Evolutionary conservation across 257 asterid species (phyloP).

Genomic region (Solanum clarkiae): DNA sequence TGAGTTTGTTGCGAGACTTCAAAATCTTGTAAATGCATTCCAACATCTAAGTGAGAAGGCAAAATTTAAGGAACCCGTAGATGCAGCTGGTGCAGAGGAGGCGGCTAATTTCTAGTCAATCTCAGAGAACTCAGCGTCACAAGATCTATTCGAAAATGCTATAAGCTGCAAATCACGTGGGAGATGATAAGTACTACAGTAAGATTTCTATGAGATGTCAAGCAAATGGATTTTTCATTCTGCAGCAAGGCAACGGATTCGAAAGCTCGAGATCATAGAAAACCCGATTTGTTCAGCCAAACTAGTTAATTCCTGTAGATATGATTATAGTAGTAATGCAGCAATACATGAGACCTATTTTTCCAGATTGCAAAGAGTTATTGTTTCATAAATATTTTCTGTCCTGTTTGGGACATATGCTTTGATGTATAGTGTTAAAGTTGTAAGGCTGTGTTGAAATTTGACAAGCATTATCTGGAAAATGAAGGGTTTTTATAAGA

Average conservation of each 20-base stretch:
- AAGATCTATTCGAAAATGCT: background rate
- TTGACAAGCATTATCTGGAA: background rate
- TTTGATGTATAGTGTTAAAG: background rate
- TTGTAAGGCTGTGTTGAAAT: background rate
- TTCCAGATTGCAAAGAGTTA: background rate
- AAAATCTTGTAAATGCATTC: constrained; percentile 62
- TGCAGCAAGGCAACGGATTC: background rate
- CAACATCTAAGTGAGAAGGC: constrained; percentile 70
- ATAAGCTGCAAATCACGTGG: background rate
- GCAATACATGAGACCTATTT: background rate
- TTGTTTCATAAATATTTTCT: background rate
- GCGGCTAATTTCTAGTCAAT: constrained; percentile 11
- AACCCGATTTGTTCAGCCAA: background rate
- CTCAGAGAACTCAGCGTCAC: background rate
- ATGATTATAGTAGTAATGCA: background rate
- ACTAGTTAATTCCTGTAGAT: background rate
- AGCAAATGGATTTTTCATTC: background rate
- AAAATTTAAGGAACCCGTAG: constrained; percentile 41
- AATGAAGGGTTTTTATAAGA: background rate
- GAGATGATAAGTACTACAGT: background rate
- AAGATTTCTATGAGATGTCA: background rate
- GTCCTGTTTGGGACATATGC: background rate
- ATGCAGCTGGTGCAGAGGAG: constrained; percentile 13
- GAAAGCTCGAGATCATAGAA: background rate
- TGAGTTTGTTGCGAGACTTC: constrained; percentile 91